phyloP scores from a whole-genome alignment of 148 eudicot genomes.

The Fagopyrum esculentum region DNA sequence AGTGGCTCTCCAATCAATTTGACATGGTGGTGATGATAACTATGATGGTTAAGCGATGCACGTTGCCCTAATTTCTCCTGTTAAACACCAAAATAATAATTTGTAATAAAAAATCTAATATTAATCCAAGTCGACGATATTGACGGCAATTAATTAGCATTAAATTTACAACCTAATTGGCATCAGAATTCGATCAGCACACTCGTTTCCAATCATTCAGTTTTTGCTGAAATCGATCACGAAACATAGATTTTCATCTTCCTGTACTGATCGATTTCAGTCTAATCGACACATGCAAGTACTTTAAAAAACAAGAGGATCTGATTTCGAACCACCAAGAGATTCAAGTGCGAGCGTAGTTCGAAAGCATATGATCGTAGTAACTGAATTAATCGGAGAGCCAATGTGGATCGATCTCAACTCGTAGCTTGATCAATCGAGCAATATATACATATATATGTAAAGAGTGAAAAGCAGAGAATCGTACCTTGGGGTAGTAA shows the following conservation, averaged over 20 bases:
- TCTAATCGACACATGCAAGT: neutral
- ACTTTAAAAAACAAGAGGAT: neutral
- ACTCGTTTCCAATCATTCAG: neutral
- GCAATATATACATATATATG: neutral
- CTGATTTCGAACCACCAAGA: neutral
- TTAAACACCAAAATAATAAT: neutral
- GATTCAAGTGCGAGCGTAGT: neutral
- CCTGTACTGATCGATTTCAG: neutral
- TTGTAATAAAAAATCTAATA: too few species aligned
- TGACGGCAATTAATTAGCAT: neutral
- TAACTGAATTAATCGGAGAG: neutral
- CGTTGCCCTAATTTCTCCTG: conserved; percentile 9
- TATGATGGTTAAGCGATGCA: conserved; percentile 8
- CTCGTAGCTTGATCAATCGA: neutral
- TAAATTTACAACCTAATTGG: neutral
- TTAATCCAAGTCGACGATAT: conserved; percentile 2
- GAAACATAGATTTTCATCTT: neutral
- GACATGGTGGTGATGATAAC: neutral
- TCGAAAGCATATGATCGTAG: neutral
- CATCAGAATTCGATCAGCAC: conserved; percentile 8
- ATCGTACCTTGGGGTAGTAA: conserved; percentile 7
- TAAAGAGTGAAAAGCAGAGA: neutral
- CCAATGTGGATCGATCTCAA: neutral
- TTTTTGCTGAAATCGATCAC: neutral
- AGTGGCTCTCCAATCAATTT: conserved; percentile 8